These are phyloP conservation scores for Quercus variabilis DNA, from an alignment of 306 rosid genomes.

Conservation along the genomic window DNA sequence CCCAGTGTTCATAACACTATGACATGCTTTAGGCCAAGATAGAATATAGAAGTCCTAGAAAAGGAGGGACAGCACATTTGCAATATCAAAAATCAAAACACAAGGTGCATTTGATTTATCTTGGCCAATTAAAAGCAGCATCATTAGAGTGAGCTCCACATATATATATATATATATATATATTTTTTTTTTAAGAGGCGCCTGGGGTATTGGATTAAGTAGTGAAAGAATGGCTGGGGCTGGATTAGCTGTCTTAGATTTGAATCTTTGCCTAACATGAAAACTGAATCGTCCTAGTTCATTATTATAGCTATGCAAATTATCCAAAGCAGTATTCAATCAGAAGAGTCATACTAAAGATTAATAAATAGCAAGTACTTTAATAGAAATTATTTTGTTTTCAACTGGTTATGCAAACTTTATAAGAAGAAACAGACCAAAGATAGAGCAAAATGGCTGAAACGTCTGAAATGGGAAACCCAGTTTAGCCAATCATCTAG, in stretches of 20 bases:
- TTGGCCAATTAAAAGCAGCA: neutral
- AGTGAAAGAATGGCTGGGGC: neutral
- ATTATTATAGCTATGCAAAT: neutral
- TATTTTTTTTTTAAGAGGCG: too few relatives aligned
- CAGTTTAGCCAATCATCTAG: neutral
- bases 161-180: too few relatives aligned
- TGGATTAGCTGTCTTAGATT: neutral
- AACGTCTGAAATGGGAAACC: neutral
- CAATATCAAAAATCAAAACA: neutral
- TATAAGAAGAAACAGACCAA: neutral
- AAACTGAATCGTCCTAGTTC: neutral
- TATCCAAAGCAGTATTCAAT: neutral
- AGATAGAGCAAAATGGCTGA: neutral
- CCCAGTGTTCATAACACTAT: neutral
- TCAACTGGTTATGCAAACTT: neutral
- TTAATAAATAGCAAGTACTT: neutral
- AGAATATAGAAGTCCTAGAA: neutral
- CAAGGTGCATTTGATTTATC: neutral
- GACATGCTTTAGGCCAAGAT: neutral
- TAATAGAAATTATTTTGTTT: neutral
- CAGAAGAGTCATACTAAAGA: neutral
- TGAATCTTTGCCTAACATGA: neutral
- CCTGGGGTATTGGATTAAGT: neutral
- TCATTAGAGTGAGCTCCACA: too few relatives aligned
- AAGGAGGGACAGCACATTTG: neutral